These are phyloP conservation scores for Apiotrichum montevideense DNA, from an alignment of 1,284 basidiomycete species.

Conservation along the genomic window DNA sequence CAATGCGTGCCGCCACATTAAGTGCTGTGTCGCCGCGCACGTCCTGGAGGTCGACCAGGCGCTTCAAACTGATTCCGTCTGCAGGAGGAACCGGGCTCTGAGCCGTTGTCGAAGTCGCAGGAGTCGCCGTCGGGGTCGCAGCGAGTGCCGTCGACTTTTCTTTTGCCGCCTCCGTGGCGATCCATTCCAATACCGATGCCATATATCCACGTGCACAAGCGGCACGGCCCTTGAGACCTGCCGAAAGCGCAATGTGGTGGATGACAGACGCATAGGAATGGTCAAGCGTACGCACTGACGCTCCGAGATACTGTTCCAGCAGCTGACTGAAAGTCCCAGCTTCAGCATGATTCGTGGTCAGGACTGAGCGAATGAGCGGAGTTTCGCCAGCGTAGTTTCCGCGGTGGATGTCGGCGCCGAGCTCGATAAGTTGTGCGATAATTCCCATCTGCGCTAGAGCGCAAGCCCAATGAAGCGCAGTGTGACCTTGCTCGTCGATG, in stretches of 20 bases:
- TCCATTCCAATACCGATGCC: conserved; percentile 78
- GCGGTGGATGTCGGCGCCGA: conserved; percentile 76
- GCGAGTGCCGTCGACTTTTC: conserved; percentile 5
- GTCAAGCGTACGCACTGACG: conserved; percentile 83
- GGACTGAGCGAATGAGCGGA: conserved; percentile 82
- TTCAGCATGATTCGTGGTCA: conserved; percentile 83
- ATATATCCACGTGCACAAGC: conserved; percentile 84
- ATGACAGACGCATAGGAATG: conserved; percentile 80
- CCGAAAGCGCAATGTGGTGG: conserved; percentile 90
- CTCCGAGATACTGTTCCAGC: conserved; percentile 51
- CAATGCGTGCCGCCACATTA: conserved; percentile 89
- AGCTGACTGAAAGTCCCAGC: conserved; percentile 65
- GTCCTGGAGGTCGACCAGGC: conserved; percentile 86
- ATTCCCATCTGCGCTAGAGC: conserved; percentile 68
- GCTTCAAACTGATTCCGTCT: conserved; percentile 53
- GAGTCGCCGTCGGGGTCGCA: conserved; percentile 38
- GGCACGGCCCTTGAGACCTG: conserved; percentile 82
- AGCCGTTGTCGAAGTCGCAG: conserved; percentile 25
- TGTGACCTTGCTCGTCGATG: conserved; percentile 91
- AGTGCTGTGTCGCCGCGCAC: conserved; percentile 93
- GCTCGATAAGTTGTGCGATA: conserved; percentile 61
- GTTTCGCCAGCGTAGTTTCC: conserved; percentile 95
- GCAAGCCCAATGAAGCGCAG: conserved; percentile 87
- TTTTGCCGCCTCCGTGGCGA: conserved; percentile 50
- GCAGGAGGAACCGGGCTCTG: conserved; percentile 4